Evolutionary conservation across 257 asterid genomes (phyloP), one percentile per base, ranked within the genome.

Genomic region (Penstemon eatonii): DNA sequence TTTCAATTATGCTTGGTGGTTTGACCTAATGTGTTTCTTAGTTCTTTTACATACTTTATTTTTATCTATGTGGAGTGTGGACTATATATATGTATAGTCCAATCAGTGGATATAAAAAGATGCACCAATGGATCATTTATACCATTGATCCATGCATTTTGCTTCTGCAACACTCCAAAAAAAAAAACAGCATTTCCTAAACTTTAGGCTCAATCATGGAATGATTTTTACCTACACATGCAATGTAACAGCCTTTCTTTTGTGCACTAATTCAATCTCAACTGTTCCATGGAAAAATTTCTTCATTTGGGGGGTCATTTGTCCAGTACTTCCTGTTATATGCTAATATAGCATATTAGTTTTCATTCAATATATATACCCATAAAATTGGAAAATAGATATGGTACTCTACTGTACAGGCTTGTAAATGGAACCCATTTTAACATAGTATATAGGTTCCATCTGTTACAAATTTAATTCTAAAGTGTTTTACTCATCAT

Each of bases 401-500:
- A 62, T 59, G 39, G 72, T 25, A 60, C 39, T 54, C 52, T 58
- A 63, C 37, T 7, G 36, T 59, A 66, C 61, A 8, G 59, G 58
- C 53, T 15, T 65, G 55, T 44, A 49, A 37, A 45, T 42, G 38
- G 50, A 33, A 36, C 69, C 46, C n/a, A 50, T 18, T 62, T 52
- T 66, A n/a, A 37, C 50, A 25, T 69, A 33, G 66, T 42, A 39
- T 69, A 15, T 53, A 39, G 55, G 39, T 60, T 72, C 62, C 50
- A 36, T 56, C 39, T 40, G 60, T 54, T 38, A 15, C 50, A 53
- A 52, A 49, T 49, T 11, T 11, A 18, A 15, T 57, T 66, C 60
- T 66, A 59, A 66, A 51, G 69, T 51, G 56, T 8, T 50, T 25
- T 60, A 56, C 54, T 33, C 36, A 36, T 71, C 69, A 63, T 70